phyloP scores from a whole-genome alignment of 805 yeast genomes.

The Ogataea ramenticola region DNA sequence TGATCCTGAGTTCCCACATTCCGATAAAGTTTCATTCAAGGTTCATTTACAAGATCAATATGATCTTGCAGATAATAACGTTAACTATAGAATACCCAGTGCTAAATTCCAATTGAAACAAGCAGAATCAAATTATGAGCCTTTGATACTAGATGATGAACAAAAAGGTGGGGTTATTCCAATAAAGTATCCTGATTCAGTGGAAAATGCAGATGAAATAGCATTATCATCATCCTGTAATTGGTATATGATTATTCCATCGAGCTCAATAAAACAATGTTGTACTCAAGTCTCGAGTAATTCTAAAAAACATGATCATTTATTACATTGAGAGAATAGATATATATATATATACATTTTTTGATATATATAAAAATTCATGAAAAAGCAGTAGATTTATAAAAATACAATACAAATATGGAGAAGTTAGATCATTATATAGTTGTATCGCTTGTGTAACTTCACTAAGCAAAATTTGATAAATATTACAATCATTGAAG shows the following conservation, averaged over 20 bases:
- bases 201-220: not conserved
- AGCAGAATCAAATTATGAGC: not conserved
- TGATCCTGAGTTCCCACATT: not conserved
- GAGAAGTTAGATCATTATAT: too few relatives aligned
- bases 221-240: too few relatives aligned
- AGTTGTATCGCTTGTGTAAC: too few relatives aligned
- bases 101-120: too few relatives aligned
- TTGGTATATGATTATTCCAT: not conserved
- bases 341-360: not conserved
- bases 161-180: not conserved
- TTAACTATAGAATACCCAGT: not conserved
- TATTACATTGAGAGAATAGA: not conserved
- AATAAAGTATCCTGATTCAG: not conserved
- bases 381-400: too few relatives aligned
- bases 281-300: not conserved
- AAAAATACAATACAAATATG: too few relatives aligned
- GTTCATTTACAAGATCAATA: not conserved
- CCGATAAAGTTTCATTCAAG: not conserved
- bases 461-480: too few relatives aligned
- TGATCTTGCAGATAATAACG: not conserved
- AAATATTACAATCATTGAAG: too few relatives aligned
- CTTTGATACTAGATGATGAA: not conserved
- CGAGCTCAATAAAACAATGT: not conserved
- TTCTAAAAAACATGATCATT: not conserved
- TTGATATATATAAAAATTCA: too few relatives aligned